A percentile compares a stretch with the other conserved stretches of the same genome.
These are phyloP conservation scores for Diospyros lotus DNA, from an alignment of 148 eudicot species.

Conservation along the genomic window DNA sequence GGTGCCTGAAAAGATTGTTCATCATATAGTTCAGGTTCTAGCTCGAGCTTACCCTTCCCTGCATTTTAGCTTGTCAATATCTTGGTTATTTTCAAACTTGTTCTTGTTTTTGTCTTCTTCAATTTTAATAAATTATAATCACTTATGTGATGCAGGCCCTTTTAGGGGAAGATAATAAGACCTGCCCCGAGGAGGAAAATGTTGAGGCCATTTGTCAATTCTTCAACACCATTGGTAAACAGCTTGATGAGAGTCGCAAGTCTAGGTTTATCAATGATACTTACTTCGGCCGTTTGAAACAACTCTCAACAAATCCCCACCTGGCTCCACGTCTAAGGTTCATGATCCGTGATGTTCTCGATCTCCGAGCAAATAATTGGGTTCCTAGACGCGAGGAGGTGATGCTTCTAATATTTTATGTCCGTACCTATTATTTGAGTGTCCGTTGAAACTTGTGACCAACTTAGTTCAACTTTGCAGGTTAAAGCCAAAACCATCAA, in stretches of 20 bases:
- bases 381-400: slow-evolving; percentile 86
- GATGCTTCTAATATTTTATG: not conserved
- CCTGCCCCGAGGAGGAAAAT: slow-evolving; percentile 75
- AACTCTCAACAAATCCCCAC: slow-evolving; percentile 45
- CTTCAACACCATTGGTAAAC: slow-evolving; percentile 76
- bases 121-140: not conserved
- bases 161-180: slow-evolving; percentile 56
- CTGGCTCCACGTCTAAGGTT: slow-evolving; percentile 67
- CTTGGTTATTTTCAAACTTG: not conserved
- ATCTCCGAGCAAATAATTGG: slow-evolving; percentile 64
- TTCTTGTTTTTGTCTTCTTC: not conserved
- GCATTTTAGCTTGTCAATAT: too few relatives aligned
- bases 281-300: slow-evolving; percentile 58
- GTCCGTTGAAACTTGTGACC: not conserved
- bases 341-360: slow-evolving; percentile 69
- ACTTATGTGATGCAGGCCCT: slow-evolving; percentile 42
- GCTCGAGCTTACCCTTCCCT: not conserved
- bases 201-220: slow-evolving; percentile 82
- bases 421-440: too few relatives aligned
- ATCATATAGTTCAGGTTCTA: slow-evolving; percentile 82
- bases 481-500: slow-evolving; percentile 79
- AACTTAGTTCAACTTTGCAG: slow-evolving; percentile 27
- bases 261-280: slow-evolving; percentile 60
- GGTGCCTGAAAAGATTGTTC: slow-evolving; percentile 88
- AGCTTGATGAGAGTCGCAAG: slow-evolving; percentile 67